Evolutionary conservation across 306 rosid species (phyloP), one percentile per base, ranked within the genome.

Genomic region (Rubus parviflorus): DNA sequence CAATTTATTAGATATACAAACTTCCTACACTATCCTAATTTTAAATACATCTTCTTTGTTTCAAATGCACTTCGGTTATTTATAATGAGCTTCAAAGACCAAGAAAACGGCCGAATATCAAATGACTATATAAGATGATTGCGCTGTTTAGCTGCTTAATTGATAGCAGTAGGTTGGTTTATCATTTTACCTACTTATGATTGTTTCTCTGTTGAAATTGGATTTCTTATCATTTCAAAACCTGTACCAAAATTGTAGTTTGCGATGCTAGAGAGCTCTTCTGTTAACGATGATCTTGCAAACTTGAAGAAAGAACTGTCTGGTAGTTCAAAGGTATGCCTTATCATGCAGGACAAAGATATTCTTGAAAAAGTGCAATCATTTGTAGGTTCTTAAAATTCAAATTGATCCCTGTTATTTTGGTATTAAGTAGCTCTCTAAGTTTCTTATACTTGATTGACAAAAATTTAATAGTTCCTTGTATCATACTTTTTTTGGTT

Each of bases 211-310:
- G 48, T 12, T 54, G 16, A 57, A 42, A 57, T 4, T 73, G 49
- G 41, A 56, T 57, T 57, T 42, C 67, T 57, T 43, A 73, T 47
- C 40, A 40, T 42, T 54, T 52, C 51, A 40, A 30, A 65, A 65
- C 43, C 25, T 65, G 7, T 43, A 66, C 51, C 71, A 42, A 41
- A 40, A n/a, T 87, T 82, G 75, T 90, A 92, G 97, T 92, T 92
- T 90, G 97, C 97, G 40, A 23, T 92, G 91, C 84, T 92, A 35
- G 97, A 90, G 90, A 75, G 93, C 77, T 84, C 98, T 48, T 93
- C 97, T 1, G 97, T 93, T 69, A 97, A 93, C 4, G 85, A 83
- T 71, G 91, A 83, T 79, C 77, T 87, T n/a, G 82, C 83, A 46
- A 41, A 60, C 79, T 81, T 83, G 87, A 85, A 82, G 79, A 87